A percentile compares a stretch with the other conserved stretches of the same genome.
phyloP scores from a whole-genome alignment of 2,329 filamentous ascomycete species.

The Aspergillus sclerotialis region DNA sequence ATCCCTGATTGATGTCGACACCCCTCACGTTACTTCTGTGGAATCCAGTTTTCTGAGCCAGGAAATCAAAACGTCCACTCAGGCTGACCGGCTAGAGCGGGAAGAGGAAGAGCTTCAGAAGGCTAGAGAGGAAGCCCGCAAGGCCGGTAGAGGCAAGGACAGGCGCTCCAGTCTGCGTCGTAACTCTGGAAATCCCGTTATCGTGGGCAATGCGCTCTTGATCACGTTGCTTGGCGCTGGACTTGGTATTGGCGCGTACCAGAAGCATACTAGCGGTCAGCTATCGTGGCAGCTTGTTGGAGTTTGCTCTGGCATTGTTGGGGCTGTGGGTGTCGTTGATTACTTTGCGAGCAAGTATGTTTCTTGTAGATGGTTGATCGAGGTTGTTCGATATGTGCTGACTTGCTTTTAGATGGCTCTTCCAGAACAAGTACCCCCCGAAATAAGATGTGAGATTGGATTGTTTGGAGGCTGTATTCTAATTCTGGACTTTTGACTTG shows the following conservation, averaged over 20 bases:
- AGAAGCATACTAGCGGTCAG: constrained; percentile 38
- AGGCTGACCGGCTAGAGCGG: constrained; percentile 38
- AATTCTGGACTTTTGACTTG: too few relatives aligned
- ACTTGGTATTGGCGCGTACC: constrained; percentile 42
- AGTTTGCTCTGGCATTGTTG: constrained; percentile 36
- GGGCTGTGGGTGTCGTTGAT: constrained; percentile 38
- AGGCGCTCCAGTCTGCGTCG: constrained; percentile 22
- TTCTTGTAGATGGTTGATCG: neutral
- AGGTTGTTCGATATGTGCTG: constrained; percentile 4
- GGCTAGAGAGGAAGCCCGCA: constrained; percentile 20
- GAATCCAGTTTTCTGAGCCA: constrained; percentile 36
- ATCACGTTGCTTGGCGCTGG: constrained; percentile 34
- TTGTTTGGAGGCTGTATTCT: too few relatives aligned
- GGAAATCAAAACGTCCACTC: constrained; percentile 39
- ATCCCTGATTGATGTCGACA: constrained; percentile 42
- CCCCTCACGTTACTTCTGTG: constrained; percentile 38
- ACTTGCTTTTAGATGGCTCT: constrained; percentile 35
- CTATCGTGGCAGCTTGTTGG: constrained; percentile 42
- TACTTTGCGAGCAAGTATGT: constrained; percentile 46
- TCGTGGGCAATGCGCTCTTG: constrained; percentile 39
- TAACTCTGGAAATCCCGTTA: constrained; percentile 42
- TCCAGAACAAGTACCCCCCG: constrained; percentile 45
- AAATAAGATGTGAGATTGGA: constrained; percentile 31
- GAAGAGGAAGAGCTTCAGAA: constrained; percentile 28
- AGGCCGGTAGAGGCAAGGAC: constrained; percentile 24